These are phyloP conservation scores for Carex cristatella DNA, from an alignment of 176 grass and related monocot species.

Conservation along the genomic window DNA sequence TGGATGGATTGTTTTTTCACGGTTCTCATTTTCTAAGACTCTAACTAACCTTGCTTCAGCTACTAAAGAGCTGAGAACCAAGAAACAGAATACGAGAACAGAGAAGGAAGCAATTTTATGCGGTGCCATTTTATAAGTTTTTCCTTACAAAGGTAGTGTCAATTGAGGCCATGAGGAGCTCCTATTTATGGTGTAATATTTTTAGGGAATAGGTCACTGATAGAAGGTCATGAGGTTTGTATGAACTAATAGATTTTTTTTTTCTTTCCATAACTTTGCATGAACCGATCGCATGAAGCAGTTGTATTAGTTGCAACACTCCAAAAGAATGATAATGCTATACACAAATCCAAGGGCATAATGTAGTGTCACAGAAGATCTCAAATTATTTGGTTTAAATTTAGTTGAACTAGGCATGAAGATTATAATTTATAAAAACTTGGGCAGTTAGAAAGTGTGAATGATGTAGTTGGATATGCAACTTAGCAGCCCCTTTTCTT, in stretches of 20 bases:
- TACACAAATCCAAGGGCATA: neutral
- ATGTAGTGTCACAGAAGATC: neutral
- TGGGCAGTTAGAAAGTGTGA: neutral
- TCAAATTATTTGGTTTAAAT: neutral
- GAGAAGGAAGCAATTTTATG: conserved; percentile 13
- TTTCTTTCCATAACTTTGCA: neutral
- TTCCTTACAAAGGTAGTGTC: neutral
- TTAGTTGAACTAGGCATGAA: neutral
- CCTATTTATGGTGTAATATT: conserved; percentile 8
- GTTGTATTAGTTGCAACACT: conserved; percentile 9
- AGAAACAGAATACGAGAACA: neutral
- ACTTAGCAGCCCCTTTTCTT: no score
- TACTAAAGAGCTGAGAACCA: neutral
- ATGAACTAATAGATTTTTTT: neutral
- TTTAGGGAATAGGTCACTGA: neutral
- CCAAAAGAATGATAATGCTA: conserved; percentile 14
- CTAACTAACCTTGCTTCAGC: conserved; percentile 16
- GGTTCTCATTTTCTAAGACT: conserved; percentile 5
- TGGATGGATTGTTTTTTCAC: neutral
- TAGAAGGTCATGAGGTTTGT: conserved; percentile 1
- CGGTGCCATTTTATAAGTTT: conserved; percentile 3
- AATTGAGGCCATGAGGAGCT: neutral
- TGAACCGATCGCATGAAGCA: conserved; percentile 1
- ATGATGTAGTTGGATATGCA: conserved; percentile 1
- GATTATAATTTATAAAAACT: neutral